Conservation (phyloP, 2,329 filamentous ascomycete genomes). For the Venturia oleaginea region DNA sequence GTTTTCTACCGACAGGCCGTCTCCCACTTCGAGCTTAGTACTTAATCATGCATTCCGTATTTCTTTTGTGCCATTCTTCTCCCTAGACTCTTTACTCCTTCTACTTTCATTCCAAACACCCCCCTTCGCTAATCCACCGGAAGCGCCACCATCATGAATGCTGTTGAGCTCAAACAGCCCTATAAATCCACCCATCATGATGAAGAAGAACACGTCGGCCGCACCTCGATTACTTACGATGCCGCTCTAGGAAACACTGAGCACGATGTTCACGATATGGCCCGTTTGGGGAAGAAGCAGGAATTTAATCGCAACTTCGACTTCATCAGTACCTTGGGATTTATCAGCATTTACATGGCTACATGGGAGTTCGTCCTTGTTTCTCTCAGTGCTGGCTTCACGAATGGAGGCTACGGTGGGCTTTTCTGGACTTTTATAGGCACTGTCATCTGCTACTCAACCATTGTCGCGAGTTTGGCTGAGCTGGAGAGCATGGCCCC, state of each 20-base stretch:
- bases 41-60: neutral
- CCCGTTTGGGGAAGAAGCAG: constrained; percentile 10
- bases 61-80: neutral
- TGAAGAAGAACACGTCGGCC: neutral
- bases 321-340: constrained; percentile 13
- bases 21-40: neutral
- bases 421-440: constrained; percentile 27
- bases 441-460: constrained; percentile 25
- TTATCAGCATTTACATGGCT: constrained; percentile 13
- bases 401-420: constrained; percentile 27
- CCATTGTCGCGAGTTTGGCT: constrained; percentile 25
- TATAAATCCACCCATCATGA: neutral
- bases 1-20: neutral
- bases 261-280: constrained; percentile 11
- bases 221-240: neutral
- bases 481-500: constrained; percentile 25
- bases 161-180: neutral
- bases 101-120: neutral
- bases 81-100: neutral
- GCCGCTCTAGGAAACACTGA: constrained; percentile 14
- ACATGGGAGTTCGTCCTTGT: constrained; percentile 14
- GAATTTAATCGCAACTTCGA: constrained; percentile 14
- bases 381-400: constrained; percentile 9
- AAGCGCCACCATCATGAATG: neutral
- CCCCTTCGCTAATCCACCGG: neutral